Evolutionary conservation across 257 asterid species (phyloP).

Genomic region (Plantago elongata): DNA sequence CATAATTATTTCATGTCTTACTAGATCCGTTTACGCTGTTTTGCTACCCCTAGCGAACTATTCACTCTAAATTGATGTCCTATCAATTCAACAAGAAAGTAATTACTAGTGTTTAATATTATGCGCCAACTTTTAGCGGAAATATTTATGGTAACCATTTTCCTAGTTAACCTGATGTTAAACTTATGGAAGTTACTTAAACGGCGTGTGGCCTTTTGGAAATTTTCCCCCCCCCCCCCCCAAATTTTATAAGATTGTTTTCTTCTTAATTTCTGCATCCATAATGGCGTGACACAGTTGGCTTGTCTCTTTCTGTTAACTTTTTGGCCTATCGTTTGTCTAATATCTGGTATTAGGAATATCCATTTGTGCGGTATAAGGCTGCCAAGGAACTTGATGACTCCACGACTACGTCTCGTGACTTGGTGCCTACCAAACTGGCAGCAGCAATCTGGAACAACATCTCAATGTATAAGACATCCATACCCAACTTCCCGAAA

Average conservation of each 20-base stretch:
- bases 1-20: conserved; percentile 1
- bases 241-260: too few species aligned
- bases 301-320: neutral
- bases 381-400: conserved; percentile 55
- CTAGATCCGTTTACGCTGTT: neutral
- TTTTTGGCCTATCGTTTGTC: neutral
- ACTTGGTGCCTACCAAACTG: conserved; percentile 68
- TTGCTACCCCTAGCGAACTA: neutral
- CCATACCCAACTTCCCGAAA: conserved; percentile 77
- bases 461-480: conserved; percentile 54
- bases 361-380: conserved; percentile 75
- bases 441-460: conserved; percentile 73
- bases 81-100: too few species aligned
- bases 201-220: too few species aligned
- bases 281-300: neutral
- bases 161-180: too few species aligned
- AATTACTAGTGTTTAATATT: too few species aligned
- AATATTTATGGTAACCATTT: too few species aligned
- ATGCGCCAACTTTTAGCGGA: too few species aligned
- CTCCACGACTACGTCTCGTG: conserved; percentile 33
- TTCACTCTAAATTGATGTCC: neutral
- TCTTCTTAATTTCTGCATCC: too few species aligned
- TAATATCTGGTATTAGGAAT: conserved; percentile 48
- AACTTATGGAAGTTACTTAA: too few species aligned
- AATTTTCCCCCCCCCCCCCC: too few species aligned